Evolutionary conservation across 116 monocot genomes (phyloP), one percentile per base, ranked within the genome.

Genomic region (Zostera marina): DNA sequence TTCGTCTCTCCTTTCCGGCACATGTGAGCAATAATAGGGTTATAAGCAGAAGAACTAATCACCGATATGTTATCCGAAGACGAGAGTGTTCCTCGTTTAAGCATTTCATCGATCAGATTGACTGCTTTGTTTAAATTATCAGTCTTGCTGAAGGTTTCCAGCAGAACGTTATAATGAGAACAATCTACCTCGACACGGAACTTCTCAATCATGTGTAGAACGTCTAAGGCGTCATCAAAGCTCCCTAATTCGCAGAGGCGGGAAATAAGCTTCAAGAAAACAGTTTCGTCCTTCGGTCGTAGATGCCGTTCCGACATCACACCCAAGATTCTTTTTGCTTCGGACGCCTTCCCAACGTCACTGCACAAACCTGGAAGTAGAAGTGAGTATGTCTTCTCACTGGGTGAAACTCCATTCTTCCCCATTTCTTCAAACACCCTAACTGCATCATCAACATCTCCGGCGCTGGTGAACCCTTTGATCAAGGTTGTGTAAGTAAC

Each of bases 361-460:
- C 76, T 79, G 38, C 92, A 92, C 8, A 92, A 74, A 4, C 83
- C 81, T 5, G 87, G 87, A 61, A 92, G 73, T 70, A 92, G 38
- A 5, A 66, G 78, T 0, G 84, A 76, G 52, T 81, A 92, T 7
- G 84, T 84, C 63, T 73, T 58, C 67, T 81, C 79, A 2, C 64
- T 84, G 12, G 72, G 47, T 52, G 56, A 14, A 43, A 81, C 62
- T 11, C 74, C 79, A 52, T 81, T 83, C 46, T 41, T 54, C 5
- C 55, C 44, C 90, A 90, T 78, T 20, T 84, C 74, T 0, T 49
- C 62, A 44, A 81, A 90, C 60, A 84, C 9, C 42, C 47, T 62
- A 41, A 90, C 26, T 17, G 74, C 90, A 19, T 81, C 72, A 41
- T 74, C 84, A 42, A 79, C 67, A 61, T 46, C 69, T 1, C 73